Evolutionary conservation across 257 asterid species (phyloP), one percentile per base, ranked within the genome.

Genomic region (Apocynum venetum): DNA sequence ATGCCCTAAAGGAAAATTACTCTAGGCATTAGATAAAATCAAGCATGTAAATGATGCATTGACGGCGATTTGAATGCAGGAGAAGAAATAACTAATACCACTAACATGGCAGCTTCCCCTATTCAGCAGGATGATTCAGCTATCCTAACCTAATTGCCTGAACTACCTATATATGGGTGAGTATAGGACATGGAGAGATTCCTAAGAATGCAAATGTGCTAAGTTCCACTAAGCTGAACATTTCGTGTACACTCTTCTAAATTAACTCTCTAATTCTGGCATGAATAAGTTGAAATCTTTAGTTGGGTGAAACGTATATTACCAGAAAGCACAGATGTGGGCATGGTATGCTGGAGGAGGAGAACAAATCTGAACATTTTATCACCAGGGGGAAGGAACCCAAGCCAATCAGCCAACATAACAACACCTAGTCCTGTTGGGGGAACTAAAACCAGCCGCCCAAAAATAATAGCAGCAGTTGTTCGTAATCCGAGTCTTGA

Each of bases 311-410:
- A 59, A 61, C 60, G 49, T 14, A n/a, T 57, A 38, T 82, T 85
- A 90, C 98, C 99, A 59, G 97, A 82, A 77, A 96, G 98, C 80
- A 96, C 97, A 38, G 99, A 96, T 65, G 98, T 93, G 68, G 99
- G 99, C 99, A 96, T 96, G 2, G 97, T 90, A 86, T 93, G 91
- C 87, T 96, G 98, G 78, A 96, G 97, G 61, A 96, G 96, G 82
- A 93, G 97, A 75, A 96, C 91, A 71, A 96, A 96, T 88, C 91
- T 88, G 84, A 96, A 96, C 99, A 96, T 93, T 79, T 96, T 93
- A 81, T 96, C 99, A 67, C 79, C 93, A 4, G 92, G 87, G 3
- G 99, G 99, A 36, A 96, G 89, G 67, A 91, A 92, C 9, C 99
- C 98, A 63, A 96, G 90, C 79, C 85, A 89, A 84, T 96, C 98